Percentiles rank a stretch among this genome's conserved stretches.
phyloP scores from a whole-genome alignment of 2,329 filamentous ascomycete genomes.

The Fusarium nurragi region DNA sequence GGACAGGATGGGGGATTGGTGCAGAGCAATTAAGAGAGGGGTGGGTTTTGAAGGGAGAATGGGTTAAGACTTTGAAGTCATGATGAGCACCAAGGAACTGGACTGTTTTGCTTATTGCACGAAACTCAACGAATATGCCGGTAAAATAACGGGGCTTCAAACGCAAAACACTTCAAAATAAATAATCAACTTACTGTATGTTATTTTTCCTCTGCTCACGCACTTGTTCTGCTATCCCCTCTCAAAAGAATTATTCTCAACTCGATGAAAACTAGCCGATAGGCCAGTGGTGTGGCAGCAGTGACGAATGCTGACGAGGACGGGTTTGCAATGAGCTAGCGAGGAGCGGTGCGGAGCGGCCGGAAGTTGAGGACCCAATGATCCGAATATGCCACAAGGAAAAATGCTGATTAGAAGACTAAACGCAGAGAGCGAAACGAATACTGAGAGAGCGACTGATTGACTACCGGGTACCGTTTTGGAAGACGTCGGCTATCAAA shows the following conservation, averaged over 20 bases:
- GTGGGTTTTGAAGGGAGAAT: slow-evolving; percentile 33
- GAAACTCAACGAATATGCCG: slow-evolving; percentile 2
- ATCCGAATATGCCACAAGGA: slow-evolving; percentile 27
- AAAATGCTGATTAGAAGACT: slow-evolving; percentile 23
- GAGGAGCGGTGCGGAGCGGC: slow-evolving; percentile 36
- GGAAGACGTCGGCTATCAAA: not conserved
- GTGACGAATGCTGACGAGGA: slow-evolving; percentile 40
- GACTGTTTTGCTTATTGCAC: slow-evolving; percentile 2
- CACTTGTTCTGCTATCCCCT: slow-evolving; percentile 11
- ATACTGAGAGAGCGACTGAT: slow-evolving; percentile 4
- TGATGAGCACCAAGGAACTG: slow-evolving; percentile 12
- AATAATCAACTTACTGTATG: slow-evolving; percentile 19
- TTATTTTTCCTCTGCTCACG: slow-evolving; percentile 3
- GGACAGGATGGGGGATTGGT: slow-evolving; percentile 21
- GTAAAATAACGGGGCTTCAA: not conserved
- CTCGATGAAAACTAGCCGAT: slow-evolving; percentile 11
- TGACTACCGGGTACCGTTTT: slow-evolving; percentile 1
- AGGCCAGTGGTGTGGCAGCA: slow-evolving; percentile 36
- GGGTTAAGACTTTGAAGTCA: slow-evolving; percentile 24
- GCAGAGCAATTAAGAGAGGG: slow-evolving; percentile 28
- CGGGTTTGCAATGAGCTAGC: slow-evolving; percentile 32
- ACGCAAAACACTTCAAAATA: not conserved
- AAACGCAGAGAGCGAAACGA: slow-evolving; percentile 12
- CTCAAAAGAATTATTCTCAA: slow-evolving; percentile 22
- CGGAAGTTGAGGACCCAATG: slow-evolving; percentile 31